Evolutionary conservation across 495 filamentous ascomycete species (phyloP).

Genomic region (Terfezia boudieri): DNA sequence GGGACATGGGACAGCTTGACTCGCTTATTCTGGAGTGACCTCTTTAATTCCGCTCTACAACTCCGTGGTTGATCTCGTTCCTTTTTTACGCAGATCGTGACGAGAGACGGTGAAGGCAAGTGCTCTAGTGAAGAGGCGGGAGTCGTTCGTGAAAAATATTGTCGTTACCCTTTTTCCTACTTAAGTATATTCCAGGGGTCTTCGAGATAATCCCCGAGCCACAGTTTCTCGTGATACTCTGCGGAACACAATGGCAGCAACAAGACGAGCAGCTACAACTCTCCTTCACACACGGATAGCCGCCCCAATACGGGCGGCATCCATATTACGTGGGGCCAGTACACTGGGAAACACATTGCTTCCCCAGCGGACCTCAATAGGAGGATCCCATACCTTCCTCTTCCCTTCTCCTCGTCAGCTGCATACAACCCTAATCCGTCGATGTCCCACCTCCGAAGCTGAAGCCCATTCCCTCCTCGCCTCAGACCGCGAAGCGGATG

Average conservation of each 20-base stretch:
- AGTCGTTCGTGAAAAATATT: not conserved
- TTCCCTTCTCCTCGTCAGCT: not conserved
- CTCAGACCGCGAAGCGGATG: conserved; percentile 60
- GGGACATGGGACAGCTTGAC: no score
- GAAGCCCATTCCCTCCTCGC: not conserved
- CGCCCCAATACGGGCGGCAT: not conserved
- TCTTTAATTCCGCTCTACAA: no score
- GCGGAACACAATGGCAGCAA: not conserved
- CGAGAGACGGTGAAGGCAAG: no score
- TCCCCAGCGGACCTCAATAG: not conserved
- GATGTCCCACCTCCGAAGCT: not conserved
- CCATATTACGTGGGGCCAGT: not conserved
- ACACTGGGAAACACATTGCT: not conserved
- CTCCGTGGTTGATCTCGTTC: no score
- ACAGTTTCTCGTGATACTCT: no score
- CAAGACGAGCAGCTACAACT: not conserved
- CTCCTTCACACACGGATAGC: not conserved
- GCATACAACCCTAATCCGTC: conserved; percentile 2
- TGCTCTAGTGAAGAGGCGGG: no score
- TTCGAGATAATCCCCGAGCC: no score
- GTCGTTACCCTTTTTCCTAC: not conserved
- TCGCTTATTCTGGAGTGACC: no score
- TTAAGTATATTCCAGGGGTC: not conserved
- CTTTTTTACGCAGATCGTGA: no score
- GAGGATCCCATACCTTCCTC: not conserved